phyloP scores from a whole-genome alignment of 331 rosid species.

The Rosa hybrid region DNA sequence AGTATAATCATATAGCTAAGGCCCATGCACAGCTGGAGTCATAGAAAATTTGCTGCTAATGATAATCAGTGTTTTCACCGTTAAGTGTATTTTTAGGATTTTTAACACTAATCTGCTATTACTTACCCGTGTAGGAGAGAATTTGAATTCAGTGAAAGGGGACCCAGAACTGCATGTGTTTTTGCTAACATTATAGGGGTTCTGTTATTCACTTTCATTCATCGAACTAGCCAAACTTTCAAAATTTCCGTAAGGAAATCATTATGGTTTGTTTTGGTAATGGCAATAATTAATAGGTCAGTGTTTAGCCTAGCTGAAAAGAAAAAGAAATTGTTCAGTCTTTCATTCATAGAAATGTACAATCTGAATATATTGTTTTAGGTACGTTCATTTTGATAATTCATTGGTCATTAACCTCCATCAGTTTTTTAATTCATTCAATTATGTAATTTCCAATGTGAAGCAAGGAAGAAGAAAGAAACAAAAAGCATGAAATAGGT shows the following conservation, averaged over 20 bases:
- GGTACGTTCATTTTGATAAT: not conserved
- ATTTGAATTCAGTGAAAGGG: slow-evolving; percentile 34
- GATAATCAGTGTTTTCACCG: not conserved
- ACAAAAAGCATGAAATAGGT: not conserved
- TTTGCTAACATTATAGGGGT: not conserved
- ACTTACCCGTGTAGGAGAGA: not conserved
- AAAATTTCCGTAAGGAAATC: slow-evolving; percentile 19
- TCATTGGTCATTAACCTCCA: not conserved
- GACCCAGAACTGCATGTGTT: slow-evolving; percentile 14
- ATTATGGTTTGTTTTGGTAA: slow-evolving; percentile 18
- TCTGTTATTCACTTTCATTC: not conserved
- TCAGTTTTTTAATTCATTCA: not conserved
- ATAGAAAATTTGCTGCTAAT: not conserved
- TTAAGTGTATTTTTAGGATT: not conserved
- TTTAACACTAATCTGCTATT: slow-evolving; percentile 9
- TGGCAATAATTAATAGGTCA: not conserved
- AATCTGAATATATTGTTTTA: not conserved
- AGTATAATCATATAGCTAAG: slow-evolving; percentile 29
- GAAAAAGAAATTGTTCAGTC: not conserved
- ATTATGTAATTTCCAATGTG: not conserved
- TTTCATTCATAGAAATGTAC: not conserved
- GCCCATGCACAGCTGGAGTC: slow-evolving; percentile 49
- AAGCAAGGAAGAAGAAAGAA: not conserved
- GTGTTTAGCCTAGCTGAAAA: not conserved
- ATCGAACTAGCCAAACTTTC: slow-evolving; percentile 2